phyloP scores from a whole-genome alignment of 1,284 basidiomycete species.

The Austroboletus niveus region DNA sequence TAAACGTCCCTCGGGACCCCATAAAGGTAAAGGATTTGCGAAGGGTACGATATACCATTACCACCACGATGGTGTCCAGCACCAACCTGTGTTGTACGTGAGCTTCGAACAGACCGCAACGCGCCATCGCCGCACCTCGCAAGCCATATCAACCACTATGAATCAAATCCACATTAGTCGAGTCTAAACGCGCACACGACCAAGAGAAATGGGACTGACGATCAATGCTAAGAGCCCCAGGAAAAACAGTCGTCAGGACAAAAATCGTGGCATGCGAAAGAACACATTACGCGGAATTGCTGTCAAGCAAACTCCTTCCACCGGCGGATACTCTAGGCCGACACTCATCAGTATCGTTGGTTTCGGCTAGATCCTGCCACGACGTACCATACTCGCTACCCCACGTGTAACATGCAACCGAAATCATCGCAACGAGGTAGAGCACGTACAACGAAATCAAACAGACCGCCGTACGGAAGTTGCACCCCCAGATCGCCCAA shows the following conservation, averaged over 20 bases:
- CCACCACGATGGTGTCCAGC: conserved; percentile 13
- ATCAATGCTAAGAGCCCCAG: neutral
- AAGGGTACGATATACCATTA: conserved; percentile 5
- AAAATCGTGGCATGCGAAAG: neutral
- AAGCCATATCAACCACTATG: conserved; percentile 11
- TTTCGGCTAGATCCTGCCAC: neutral
- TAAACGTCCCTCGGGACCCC: neutral
- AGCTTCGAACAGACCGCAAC: neutral
- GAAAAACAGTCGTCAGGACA: neutral
- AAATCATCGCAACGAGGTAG: conserved; percentile 5
- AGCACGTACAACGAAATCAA: conserved; percentile 4
- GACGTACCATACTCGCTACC: neutral
- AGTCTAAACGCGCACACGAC: neutral
- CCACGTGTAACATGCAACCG: conserved; percentile 2
- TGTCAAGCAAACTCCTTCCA: conserved; percentile 2
- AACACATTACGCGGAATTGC: conserved; percentile 4
- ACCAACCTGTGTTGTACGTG: conserved; percentile 2
- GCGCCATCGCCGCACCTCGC: neutral
- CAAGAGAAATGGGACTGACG: conserved; percentile 1
- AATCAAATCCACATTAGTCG: neutral
- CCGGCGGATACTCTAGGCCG: neutral
- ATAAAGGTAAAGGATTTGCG: neutral
- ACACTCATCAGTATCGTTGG: neutral
- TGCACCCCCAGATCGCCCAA: conserved; percentile 15
- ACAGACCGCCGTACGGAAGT: neutral